These are phyloP conservation scores for Penicillium psychrosexuale DNA, from an alignment of 2,329 filamentous ascomycete species.

Conservation along the genomic window DNA sequence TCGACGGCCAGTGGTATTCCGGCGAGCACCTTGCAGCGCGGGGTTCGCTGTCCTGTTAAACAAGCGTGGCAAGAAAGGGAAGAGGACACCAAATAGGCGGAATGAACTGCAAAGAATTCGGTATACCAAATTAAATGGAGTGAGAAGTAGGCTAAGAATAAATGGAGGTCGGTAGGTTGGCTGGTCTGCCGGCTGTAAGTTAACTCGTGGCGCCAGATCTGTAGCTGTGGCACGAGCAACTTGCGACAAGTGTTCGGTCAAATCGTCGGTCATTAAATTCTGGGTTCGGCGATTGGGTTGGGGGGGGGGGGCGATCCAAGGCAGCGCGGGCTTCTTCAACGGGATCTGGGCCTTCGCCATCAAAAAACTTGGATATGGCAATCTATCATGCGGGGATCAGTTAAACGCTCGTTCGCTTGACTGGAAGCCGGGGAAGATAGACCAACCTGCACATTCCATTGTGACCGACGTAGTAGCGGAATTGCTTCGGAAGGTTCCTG, in stretches of 20 bases:
- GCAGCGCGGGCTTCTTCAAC: constrained; percentile 71
- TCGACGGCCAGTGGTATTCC: constrained; percentile 66
- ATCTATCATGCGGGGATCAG: constrained; percentile 58
- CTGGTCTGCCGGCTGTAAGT: constrained; percentile 67
- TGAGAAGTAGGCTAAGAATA: constrained; percentile 71
- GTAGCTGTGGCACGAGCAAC: constrained; percentile 39
- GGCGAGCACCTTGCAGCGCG: constrained; percentile 44
- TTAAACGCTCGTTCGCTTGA: constrained; percentile 9
- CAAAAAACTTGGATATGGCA: constrained; percentile 95
- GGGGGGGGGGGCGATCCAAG: constrained; percentile 57
- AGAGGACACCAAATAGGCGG: constrained; percentile 70
- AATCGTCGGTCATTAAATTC: constrained; percentile 59
- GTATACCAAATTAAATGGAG: constrained; percentile 78
- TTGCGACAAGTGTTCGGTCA: constrained; percentile 32
- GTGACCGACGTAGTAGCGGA: constrained; percentile 73
- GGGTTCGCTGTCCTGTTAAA: constrained; percentile 49
- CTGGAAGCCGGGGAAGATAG: background rate
- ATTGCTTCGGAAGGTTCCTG: constrained; percentile 75
- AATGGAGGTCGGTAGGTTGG: constrained; percentile 68
- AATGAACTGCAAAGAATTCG: constrained; percentile 64
- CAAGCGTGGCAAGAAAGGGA: constrained; percentile 73
- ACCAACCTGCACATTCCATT: constrained; percentile 89
- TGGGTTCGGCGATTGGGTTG: constrained; percentile 64
- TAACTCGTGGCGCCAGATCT: constrained; percentile 78
- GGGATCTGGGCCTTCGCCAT: constrained; percentile 83